Evolutionary conservation across 2,329 filamentous ascomycete species (phyloP), one percentile per base, ranked within the genome.

Genomic region (Cadophora malorum): DNA sequence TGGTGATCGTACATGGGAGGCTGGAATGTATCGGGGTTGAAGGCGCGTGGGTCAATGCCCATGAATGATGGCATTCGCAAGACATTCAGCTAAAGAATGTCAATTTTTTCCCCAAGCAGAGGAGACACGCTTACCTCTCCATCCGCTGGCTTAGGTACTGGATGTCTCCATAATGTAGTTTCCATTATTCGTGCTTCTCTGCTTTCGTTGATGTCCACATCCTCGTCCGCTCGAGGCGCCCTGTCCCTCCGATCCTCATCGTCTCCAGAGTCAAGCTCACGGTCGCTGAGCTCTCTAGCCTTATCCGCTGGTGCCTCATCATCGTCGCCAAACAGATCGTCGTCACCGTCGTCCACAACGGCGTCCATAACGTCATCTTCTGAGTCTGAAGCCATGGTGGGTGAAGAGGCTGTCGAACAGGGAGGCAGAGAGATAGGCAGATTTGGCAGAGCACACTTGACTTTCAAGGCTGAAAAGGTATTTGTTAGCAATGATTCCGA

Each of bases 61-160:
- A 95, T 81, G 79, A 94, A 94, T 25, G 86, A 85, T 35, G 92
- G 92, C 1, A 95, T 84, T 72, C 89, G 90, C 74, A 94, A 79
- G 5, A 90, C 83, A 78, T 91, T 90, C 60, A 92, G 82, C 90
- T 92, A 61, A 49, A 63, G 23, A 33, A 16, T 33, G 71, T 75
- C 60, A 79, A 73, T 28, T 28, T 28, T 28, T 31, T 31, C 14
- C 21, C 35, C 52, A 10, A 49, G 14, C 28, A 53, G 8, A 50
- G 19, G 8, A 6, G 9, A 50, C 35, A 21, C 56, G 53, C 76
- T 67, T 81, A 94, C 91, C 78, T 88, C 86, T 75, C 89, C 89
- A 76, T 94, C 90, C 71, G 86, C 88, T 47, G 90, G 85, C 75
- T 91, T 90, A 16, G 92, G 92, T 16, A 90, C 81, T 62, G 87